Percentiles rank a stretch among this genome's conserved stretches.
These are phyloP conservation scores for Pseudonitzschia pungens DNA, from an alignment of 108 stramenopile species.

Conservation along the genomic window DNA sequence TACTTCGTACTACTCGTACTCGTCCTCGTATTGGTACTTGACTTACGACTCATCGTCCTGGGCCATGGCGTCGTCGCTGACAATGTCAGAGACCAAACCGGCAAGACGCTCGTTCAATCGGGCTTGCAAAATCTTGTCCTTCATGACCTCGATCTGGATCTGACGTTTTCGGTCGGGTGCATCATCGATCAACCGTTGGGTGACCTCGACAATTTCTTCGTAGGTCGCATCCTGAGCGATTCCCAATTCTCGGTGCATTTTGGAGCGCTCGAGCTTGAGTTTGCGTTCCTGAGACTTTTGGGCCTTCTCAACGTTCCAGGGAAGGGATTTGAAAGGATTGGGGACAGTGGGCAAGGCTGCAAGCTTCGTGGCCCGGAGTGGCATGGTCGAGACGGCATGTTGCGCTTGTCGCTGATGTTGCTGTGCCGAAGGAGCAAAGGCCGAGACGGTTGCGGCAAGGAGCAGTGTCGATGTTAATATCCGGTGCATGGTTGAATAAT, in stretches of 20 bases:
- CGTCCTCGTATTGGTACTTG: neutral
- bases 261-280: constrained; percentile 56
- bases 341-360: constrained; percentile 32
- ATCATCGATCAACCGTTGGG: constrained; percentile 53
- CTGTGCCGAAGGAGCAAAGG: constrained; percentile 1
- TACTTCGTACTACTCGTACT: no score
- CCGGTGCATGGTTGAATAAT: neutral
- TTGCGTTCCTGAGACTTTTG: constrained; percentile 51
- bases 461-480: neutral
- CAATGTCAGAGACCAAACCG: constrained; percentile 40
- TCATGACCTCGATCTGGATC: constrained; percentile 72
- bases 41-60: constrained; percentile 15
- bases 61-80: constrained; percentile 55
- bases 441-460: neutral
- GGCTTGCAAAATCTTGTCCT: constrained; percentile 85
- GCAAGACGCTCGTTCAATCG: constrained; percentile 76
- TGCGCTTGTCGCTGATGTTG: neutral
- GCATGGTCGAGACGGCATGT: neutral
- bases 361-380: neutral
- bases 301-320: constrained; percentile 72
- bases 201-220: constrained; percentile 76
- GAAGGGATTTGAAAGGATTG: constrained; percentile 73
- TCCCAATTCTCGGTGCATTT: constrained; percentile 78
- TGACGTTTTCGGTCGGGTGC: constrained; percentile 70
- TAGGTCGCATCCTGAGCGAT: constrained; percentile 81